Evolutionary conservation across 2,329 filamentous ascomycete species (phyloP), one percentile per base, ranked within the genome.

Genomic region (Fusarium humuli): DNA sequence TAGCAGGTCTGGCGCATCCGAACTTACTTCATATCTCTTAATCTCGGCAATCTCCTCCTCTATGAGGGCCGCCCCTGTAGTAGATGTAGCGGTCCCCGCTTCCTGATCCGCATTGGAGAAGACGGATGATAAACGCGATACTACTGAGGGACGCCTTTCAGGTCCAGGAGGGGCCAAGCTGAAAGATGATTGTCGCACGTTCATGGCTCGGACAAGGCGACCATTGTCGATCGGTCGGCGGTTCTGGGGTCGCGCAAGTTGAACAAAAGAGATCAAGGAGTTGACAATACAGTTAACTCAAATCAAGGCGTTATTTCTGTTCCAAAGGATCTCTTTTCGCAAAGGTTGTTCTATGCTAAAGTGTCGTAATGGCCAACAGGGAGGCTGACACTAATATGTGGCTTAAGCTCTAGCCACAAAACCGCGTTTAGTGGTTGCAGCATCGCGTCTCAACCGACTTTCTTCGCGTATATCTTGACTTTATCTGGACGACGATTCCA

Each of bases 1-100:
- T 72, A 37, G 30, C 29, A 53, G 41, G 20, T 50, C 37, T 30
- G 67, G 13, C 25, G 44, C 16, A 41, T 25, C 25, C 9, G 32
- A 52, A 69, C 81, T 69, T 79, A 91, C 89, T 83, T 97, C 96
- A 82, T 99, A 99, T 83, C 95, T 89, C 83, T 98, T 98, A 79
- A 99, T 98, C 84, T 98, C 92, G 27, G 92, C 94, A 77, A 99
- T 97, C 83, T 99, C 96, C 77, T 98, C 94, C 66, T 94, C 92
- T 72, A 97, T 93, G 68, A 91, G 89, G 66, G 91, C 88, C 75
- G 92, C 88, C 58, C 86, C 88, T 29, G 84, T 84, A 13, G 84
- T 84, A 13, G 78, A 80, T 37, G 84, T 81, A 50, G 84, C 82
- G 65, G 82, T 82, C 20, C 82, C 81, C 64, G 84, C 82, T 64